Percentiles rank a stretch among this genome's conserved stretches.
phyloP scores from a whole-genome alignment of 306 rosid species.

The Quercus gilva region DNA sequence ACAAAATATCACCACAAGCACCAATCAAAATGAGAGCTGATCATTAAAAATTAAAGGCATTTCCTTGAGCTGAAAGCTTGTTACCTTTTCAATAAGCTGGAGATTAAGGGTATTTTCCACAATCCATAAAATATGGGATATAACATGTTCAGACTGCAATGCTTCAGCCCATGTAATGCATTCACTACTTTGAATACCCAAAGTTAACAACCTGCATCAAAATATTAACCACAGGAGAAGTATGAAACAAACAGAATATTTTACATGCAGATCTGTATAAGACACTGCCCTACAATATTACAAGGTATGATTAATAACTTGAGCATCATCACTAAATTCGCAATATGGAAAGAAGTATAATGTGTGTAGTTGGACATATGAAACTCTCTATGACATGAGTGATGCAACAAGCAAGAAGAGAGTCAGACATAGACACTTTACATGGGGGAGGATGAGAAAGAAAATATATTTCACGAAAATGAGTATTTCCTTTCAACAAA shows the following conservation, averaged over 20 bases:
- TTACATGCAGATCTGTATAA: background rate
- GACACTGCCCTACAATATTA: slow-evolving; percentile 10
- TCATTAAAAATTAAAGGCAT: background rate
- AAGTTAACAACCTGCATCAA: slow-evolving; percentile 54
- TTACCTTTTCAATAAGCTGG: slow-evolving; percentile 88
- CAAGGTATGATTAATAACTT: background rate
- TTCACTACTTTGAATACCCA: slow-evolving; percentile 67
- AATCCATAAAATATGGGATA: slow-evolving; percentile 72
- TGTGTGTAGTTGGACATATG: background rate
- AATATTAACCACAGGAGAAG: slow-evolving; percentile 17
- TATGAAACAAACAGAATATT: slow-evolving; percentile 4
- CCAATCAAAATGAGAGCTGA: background rate
- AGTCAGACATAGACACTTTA: background rate
- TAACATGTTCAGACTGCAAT: slow-evolving; percentile 58
- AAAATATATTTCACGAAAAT: background rate
- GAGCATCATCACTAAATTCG: too few species aligned
- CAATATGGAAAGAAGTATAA: too few species aligned
- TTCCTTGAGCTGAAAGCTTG: background rate
- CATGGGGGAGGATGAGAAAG: background rate
- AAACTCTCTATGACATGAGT: background rate
- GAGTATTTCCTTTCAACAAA: background rate
- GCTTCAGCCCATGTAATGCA: slow-evolving; percentile 61
- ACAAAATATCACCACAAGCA: background rate
- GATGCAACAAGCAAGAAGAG: background rate
- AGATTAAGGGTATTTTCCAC: slow-evolving; percentile 75